Evolutionary conservation across 1,284 basidiomycete genomes (phyloP), one percentile per base, ranked within the genome.

Genomic region (Moesziomyces sp.): DNA sequence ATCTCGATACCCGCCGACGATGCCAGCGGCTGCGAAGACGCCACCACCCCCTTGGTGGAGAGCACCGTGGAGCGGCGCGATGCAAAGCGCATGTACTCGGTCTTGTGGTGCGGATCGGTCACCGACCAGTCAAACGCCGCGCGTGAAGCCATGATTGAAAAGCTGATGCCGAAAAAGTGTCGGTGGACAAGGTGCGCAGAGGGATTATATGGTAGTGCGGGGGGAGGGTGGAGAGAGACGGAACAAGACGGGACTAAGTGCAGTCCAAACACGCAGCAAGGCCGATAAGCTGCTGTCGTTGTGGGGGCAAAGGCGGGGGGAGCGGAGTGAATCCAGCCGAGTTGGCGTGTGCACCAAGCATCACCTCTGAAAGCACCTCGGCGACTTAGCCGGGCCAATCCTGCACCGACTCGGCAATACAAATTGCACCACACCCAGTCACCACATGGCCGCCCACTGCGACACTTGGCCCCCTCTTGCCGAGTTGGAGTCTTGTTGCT

Each of bases 1-100:
- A 97, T 91, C 84, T 95, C 93, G 44, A 97, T 85, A 0, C 94
- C 95, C 9, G 92, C 93, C 80, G 92, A 91, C 10, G 91, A 89
- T 1, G 94, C 95, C 23, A 97, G 87, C 42, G 95, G 93, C 83
- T 97, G 94, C 19, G 92, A 92, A n/a, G 90, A 91, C 7, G 93
- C 89, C 2, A 97, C 92, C 34, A 95, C 86, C 9, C 94, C 94
- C 83, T 94, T 95, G 5, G 91, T 91, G 16, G 80, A 76, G 46
- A 79, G 67, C 13, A 80, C 80, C 28, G 74, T 78, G 46, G 79
- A 78, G 18, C 79, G 65, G n/a, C 79, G 74, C 19, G 78, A 78
- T 23, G 62, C 24, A 47, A 77, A 78, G 7, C 73, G 73, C 68
- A 61, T 60, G 46, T 67, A 75, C 46, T 51, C 18, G 44, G 46